Conservation (phyloP, 768 basidiomycete species). For the Boletus pseudopeckii region DNA sequence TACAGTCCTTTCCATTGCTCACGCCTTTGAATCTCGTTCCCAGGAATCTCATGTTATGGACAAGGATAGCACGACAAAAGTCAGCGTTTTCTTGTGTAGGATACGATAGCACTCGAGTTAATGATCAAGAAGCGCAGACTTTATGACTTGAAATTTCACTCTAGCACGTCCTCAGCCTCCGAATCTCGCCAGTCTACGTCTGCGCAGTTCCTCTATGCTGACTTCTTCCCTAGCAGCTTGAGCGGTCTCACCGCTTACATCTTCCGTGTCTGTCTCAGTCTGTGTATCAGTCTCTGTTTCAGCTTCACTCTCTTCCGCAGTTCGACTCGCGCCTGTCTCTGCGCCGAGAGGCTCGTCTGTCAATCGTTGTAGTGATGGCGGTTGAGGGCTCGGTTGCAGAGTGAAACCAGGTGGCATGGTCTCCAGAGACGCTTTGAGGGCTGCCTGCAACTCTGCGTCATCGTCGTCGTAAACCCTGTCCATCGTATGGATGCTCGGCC, state of each 20-base stretch:
- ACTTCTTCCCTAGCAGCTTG: slow-evolving; percentile 34
- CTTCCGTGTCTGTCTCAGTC: slow-evolving; percentile 33
- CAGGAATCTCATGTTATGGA: neutral
- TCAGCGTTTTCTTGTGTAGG: neutral
- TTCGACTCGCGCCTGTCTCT: slow-evolving; percentile 8
- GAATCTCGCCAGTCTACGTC: slow-evolving; percentile 62
- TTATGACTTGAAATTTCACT: neutral
- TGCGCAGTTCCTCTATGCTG: slow-evolving; percentile 64
- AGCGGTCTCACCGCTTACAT: neutral
- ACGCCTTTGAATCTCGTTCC: neutral
- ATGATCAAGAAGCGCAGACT: neutral
- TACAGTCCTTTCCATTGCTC: neutral
- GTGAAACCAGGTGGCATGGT: slow-evolving; percentile 52
- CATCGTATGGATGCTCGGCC: slow-evolving; percentile 2
- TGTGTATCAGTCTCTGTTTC: slow-evolving; percentile 39
- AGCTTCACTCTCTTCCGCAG: slow-evolving; percentile 11
- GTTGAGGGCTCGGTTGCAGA: slow-evolving; percentile 26
- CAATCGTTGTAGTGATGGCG: slow-evolving; percentile 17
- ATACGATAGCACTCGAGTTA: neutral
- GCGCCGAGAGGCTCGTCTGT: slow-evolving; percentile 1
- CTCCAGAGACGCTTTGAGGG: slow-evolving; percentile 78
- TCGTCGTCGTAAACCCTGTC: slow-evolving; percentile 77
- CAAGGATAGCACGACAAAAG: neutral
- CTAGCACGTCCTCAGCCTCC: slow-evolving; percentile 36
- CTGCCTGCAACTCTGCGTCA: slow-evolving; percentile 84